These are phyloP conservation scores for Lunularia cruciata DNA, from an alignment of 225 moss, liverwort and hornwort genomes.

Conservation along the genomic window DNA sequence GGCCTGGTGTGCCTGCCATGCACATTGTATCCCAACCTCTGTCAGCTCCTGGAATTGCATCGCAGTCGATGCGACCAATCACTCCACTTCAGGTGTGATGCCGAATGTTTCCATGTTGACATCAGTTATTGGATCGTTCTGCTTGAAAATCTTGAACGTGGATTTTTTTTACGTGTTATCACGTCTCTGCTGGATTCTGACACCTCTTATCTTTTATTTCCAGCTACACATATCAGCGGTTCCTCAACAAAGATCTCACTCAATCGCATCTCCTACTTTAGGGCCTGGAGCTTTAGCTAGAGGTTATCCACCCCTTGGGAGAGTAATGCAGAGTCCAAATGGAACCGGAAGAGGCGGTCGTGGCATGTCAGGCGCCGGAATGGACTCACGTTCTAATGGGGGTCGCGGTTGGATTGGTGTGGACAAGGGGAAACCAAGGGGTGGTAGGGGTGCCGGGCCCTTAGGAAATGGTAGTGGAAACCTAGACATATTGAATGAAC, in stretches of 20 bases:
- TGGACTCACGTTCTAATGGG: conserved; percentile 69
- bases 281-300: conserved; percentile 80
- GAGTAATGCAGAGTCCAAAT: conserved; percentile 55
- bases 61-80: conserved; percentile 69
- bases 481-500: conserved; percentile 90
- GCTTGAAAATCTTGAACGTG: too few relatives aligned
- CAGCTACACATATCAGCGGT: conserved; percentile 77
- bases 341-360: conserved; percentile 70
- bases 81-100: conserved; percentile 73
- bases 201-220: neutral
- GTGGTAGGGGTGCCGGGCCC: conserved; percentile 74
- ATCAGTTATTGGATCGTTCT: neutral
- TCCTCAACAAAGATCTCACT: conserved; percentile 61
- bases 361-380: conserved; percentile 50
- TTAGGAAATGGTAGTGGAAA: conserved; percentile 67
- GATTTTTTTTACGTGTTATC: too few relatives aligned
- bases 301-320: conserved; percentile 82
- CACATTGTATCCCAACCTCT: conserved; percentile 81
- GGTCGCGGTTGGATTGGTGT: conserved; percentile 71
- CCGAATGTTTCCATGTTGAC: neutral
- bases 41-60: conserved; percentile 64
- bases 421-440: conserved; percentile 75
- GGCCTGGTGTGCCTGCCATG: conserved; percentile 63
- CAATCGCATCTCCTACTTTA: conserved; percentile 58
- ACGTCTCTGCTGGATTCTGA: neutral